Evolutionary conservation across 2,329 filamentous ascomycete genomes (phyloP), one percentile per base, ranked within the genome.

Genomic region (Aspergillus amoenus): DNA sequence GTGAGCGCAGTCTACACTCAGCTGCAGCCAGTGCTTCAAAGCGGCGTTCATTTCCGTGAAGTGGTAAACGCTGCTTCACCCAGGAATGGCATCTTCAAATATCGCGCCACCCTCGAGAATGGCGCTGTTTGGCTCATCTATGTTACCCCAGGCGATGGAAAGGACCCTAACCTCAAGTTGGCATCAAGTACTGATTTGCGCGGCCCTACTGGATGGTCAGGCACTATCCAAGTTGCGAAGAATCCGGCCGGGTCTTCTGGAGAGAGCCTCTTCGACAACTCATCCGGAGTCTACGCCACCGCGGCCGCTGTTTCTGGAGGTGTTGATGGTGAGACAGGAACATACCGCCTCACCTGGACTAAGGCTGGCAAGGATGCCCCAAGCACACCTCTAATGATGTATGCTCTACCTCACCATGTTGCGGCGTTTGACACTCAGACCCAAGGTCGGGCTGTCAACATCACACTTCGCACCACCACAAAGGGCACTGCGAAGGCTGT

Each of bases 321-420:
- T 4, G 73, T 77, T 2, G 67, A 63, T 43, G 85, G 83, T 2
- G 76, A 77, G 0, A 77, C 76, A 11, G 93, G 91, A 11, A 84
- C 80, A 2, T 99, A 97, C 71, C 84, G 77, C 0, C 84, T 97
- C 56, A 76, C 77, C 0, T 97, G 90, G 77, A 75, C 78, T n/a
- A 93, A 90, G 67, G 82, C 79, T 1, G 93, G 93, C 5, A 79
- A 85, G 37, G 70, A 79, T 15, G 73, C 76, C 6, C 78, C 83
- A 15, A 82, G 79, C 58, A 74, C 72, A 9, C 74, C 80, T 3
- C 78, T 96, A 21, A 79, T 94, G 61, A 94, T 96, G 87, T 97
- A 89, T 71, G 90, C 90, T 15, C 78, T 99, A 47, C 91, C 93
- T 21, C 94, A 97, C 72, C 94, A 97, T 64, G 71, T 91, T 3